Base-by-base conservation (phyloP, 441 rosid species). In the Omphalea diandra region DNA sequence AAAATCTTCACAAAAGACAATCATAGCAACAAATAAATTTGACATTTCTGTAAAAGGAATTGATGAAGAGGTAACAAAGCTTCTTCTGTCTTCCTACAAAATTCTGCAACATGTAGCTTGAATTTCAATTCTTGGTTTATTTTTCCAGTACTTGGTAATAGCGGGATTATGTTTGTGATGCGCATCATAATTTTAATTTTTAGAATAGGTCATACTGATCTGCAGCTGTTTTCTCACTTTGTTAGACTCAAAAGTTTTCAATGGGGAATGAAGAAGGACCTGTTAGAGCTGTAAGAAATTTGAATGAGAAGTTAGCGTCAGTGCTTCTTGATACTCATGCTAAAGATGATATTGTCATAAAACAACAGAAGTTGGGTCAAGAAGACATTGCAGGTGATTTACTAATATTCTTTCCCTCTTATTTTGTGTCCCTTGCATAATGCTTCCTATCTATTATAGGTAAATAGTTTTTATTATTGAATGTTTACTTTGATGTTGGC, bases 1-100 rank as follows among this genome's bases (percentile, higher is more conserved):
- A 82, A 93, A 85, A 69, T 85, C 95, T 36, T 84, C 96, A 7
- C 93, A 90, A 59, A 93, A 90, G 79, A 71, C 85, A 70, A 85
- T 80, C 38, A 82, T 77, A 69, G 85, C 86, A 65, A 69, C 88
- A 12, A 76, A 77, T 65, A 82, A 76, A 80, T 1, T 79, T 83
- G 2, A 73, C 82, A 33, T 70, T 64, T 69, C 83, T 12, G 74
- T 77, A 38, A 83, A 73, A 54, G 77, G 88, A 77, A 86, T 68
- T 68, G 72, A 50, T 58, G 84, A 88, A 63, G 90, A 86, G 93
- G 98, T 84, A 79, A 80, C 41, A 38, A 18, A 60, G 60, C n/a
- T n/a, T n/a, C 65, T 75, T 61, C 33, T 52, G n/a, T n/a, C 22
- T 58, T 32, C 29, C 20, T 61, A 43, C 18, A 18, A 26, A 22